A percentile compares a stretch with the other conserved stretches of the same genome.
phyloP scores from a whole-genome alignment of 495 filamentous ascomycete genomes.

The Pyrenula aspistea region DNA sequence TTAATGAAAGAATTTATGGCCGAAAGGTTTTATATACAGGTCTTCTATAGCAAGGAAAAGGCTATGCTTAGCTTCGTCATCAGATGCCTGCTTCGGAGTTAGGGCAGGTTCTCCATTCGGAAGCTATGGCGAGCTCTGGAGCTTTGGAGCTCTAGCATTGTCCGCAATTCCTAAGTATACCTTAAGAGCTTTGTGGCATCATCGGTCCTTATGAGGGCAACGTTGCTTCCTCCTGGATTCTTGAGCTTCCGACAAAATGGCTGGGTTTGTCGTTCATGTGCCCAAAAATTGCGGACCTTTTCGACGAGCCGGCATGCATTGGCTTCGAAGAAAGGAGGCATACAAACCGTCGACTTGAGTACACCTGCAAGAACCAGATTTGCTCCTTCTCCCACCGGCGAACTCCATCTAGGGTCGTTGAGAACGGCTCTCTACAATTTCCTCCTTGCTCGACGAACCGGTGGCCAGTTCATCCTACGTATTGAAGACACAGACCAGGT shows the following conservation, averaged over 20 bases:
- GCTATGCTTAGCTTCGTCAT: not conserved
- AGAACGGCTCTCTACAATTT: conserved; percentile 91
- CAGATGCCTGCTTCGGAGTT: not conserved
- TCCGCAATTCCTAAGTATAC: too few species aligned
- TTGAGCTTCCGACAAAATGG: not conserved
- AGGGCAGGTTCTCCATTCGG: not conserved
- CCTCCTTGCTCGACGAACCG: conserved; percentile 72
- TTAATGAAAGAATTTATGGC: not conserved
- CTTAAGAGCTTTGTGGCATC: too few species aligned
- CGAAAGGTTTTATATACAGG: not conserved
- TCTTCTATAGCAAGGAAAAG: not conserved
- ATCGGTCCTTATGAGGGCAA: too few species aligned
- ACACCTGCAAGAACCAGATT: conserved; percentile 79
- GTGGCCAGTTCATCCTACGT: conserved; percentile 83
- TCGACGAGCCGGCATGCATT: not conserved
- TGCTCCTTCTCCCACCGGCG: conserved; percentile 89
- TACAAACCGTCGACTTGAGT: not conserved
- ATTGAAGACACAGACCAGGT: conserved; percentile 97
- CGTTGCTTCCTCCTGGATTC: too few species aligned
- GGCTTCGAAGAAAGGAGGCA: not conserved
- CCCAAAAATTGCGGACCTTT: not conserved
- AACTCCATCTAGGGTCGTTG: conserved; percentile 82
- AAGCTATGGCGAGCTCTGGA: not conserved
- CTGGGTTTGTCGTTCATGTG: not conserved
- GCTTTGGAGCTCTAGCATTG: too few species aligned